Base-by-base conservation (phyloP, 331 rosid species). In the Arachis monticola region DNA sequence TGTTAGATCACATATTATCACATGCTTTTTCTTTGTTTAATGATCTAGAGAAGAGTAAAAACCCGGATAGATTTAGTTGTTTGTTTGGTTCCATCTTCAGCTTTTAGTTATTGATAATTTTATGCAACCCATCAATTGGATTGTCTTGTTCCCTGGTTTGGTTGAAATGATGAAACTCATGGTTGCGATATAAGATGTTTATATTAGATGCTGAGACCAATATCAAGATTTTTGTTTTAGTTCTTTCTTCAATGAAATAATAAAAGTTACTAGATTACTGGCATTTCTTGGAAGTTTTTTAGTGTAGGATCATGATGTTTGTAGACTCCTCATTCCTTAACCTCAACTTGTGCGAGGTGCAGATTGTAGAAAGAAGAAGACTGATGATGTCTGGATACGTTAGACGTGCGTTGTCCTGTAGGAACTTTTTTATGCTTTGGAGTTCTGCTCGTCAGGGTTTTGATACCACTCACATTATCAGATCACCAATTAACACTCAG, bases 401-500 rank as follows among this genome's bases (percentile, higher is more conserved):
- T 7, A 75, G 90, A 78, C 93, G 96, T 46, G 86, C 87, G 31
- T 69, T 91, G 59, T 82, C 84, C 13, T 51, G 62, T 74, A 84
- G 93, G 52, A 86, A 78, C 84, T 45, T 69, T 42, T 53, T 80
- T 70, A 78, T 84, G 68, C 76, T 83, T 40, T 87, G 91, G 47
- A 76, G 66, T 78, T 72, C 88, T 4, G 69, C 71, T 2, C 50
- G 82, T 46, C 63, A 59, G 52, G 70, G 68, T 32, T 53, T 65
- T 30, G 70, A 81, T 2, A 47, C 77, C 60, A 66, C 79, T n/a
- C 75, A 48, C 35, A 12, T 64, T 9, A 64, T 42, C 3, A 64
- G 79, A 76, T 45, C 80, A 50, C 27, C 76, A 60, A 13, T 40
- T 60, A 48, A 68, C 72, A 9, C 22, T 47, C 48, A 47, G 60